Percentiles rank a stretch among this genome's conserved stretches.
Evolutionary conservation across 2,329 filamentous ascomycete genomes (phyloP).

Genomic region (Metarhizium guizhouense): DNA sequence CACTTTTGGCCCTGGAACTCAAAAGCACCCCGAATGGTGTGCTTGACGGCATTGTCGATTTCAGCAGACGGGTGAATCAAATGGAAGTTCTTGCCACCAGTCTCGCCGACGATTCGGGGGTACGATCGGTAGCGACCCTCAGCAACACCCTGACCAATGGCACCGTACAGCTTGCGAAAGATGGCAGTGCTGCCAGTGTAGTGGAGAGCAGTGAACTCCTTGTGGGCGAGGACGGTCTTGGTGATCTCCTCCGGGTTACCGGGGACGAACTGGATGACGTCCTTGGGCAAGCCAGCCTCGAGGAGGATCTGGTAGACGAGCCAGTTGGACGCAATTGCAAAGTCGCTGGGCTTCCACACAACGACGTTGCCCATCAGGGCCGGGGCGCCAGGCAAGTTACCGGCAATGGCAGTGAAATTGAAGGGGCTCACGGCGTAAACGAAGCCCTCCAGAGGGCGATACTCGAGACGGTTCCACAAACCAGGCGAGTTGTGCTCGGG

Average conservation of each 20-base stretch:
- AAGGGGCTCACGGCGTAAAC: slow-evolving; percentile 92
- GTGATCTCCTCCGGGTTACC: slow-evolving; percentile 82
- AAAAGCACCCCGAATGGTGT: slow-evolving; percentile 80
- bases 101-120: slow-evolving; percentile 83
- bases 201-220: slow-evolving; percentile 81
- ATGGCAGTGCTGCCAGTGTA: slow-evolving; percentile 91
- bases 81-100: slow-evolving; percentile 91
- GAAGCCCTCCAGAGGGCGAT: slow-evolving; percentile 86
- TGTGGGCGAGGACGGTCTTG: slow-evolving; percentile 64
- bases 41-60: slow-evolving; percentile 66
- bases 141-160: slow-evolving; percentile 73
- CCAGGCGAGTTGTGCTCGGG: slow-evolving; percentile 74
- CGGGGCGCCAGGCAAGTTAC: slow-evolving; percentile 74
- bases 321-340: slow-evolving; percentile 83
- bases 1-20: slow-evolving; percentile 92
- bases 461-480: slow-evolving; percentile 86
- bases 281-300: slow-evolving; percentile 79
- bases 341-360: slow-evolving; percentile 92
- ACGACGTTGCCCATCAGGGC: slow-evolving; percentile 91
- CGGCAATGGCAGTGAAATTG: slow-evolving; percentile 94
- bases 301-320: slow-evolving; percentile 82
- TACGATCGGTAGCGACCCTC: slow-evolving; percentile 78
- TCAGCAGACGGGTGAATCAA: slow-evolving; percentile 71
- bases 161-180: slow-evolving; percentile 80
- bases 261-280: slow-evolving; percentile 90